Conservation (phyloP, 176 grass and related monocot species). For the Guadua angustifolia region DNA sequence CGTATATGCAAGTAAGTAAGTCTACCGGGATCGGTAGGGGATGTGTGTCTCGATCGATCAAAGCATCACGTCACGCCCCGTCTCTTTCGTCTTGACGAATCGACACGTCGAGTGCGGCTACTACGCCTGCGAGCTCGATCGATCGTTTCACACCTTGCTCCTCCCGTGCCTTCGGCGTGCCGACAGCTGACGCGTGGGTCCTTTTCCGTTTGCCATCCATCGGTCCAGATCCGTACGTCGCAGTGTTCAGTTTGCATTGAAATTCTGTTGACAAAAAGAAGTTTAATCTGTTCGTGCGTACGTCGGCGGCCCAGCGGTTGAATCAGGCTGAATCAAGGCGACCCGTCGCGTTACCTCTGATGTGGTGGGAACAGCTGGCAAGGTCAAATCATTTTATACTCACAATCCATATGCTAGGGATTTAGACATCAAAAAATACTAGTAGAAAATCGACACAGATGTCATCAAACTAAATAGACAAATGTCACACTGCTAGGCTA, state of each 20-base stretch:
- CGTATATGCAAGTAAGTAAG: no score
- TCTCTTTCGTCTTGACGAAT: constrained; percentile 23
- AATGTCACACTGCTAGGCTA: no score
- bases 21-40: neutral
- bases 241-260: constrained; percentile 22
- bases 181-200: neutral
- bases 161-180: neutral
- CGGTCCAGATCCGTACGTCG: neutral
- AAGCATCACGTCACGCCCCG: neutral
- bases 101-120: constrained; percentile 10
- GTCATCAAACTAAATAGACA: no score
- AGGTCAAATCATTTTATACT: no score
- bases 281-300: no score
- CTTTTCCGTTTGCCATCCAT: neutral
- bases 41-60: neutral
- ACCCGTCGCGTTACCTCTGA: no score
- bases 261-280: constrained; percentile 1
- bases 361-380: no score
- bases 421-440: no score
- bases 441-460: no score
- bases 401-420: no score
- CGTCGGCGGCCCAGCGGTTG: no score
- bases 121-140: neutral
- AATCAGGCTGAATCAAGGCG: no score
- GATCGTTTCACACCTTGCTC: constrained; percentile 34